These are phyloP conservation scores for Claviceps sp. DNA, from an alignment of 2,329 filamentous ascomycete species.

Conservation along the genomic window DNA sequence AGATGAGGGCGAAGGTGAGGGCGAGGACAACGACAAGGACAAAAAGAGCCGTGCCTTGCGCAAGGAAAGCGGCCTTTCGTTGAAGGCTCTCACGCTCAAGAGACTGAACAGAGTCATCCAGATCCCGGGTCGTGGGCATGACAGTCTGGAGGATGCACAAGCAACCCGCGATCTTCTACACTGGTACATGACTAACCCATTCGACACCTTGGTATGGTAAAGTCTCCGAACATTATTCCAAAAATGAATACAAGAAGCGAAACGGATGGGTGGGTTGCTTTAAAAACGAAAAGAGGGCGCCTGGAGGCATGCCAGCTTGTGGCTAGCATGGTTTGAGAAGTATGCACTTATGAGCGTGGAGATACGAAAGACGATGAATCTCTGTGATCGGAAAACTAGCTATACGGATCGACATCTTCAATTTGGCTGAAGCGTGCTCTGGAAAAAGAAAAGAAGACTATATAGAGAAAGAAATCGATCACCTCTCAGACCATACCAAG, in stretches of 20 bases:
- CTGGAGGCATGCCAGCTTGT: neutral
- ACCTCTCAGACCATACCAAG: too few relatives aligned
- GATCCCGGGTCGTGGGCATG: constrained; percentile 20
- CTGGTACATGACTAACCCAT: constrained; percentile 18
- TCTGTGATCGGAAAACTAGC: too few relatives aligned
- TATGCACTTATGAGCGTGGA: neutral
- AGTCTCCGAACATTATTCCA: neutral
- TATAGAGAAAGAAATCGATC: neutral
- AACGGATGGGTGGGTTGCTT: neutral
- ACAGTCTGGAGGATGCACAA: constrained; percentile 32
- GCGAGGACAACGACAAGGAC: neutral
- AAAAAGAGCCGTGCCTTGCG: neutral
- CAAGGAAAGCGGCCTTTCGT: constrained; percentile 15
- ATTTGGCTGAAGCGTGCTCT: too few relatives aligned
- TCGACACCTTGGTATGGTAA: neutral
- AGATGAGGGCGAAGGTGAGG: neutral
- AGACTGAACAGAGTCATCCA: constrained; percentile 28
- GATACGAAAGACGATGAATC: too few relatives aligned
- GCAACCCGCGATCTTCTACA: constrained; percentile 27
- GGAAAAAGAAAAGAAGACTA: neutral
- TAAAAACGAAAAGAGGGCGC: neutral
- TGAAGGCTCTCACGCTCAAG: constrained; percentile 25
- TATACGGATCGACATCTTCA: too few relatives aligned
- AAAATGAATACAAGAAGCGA: neutral
- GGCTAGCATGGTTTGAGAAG: neutral